Conservation (phyloP, 1,284 basidiomycete species). For the Austroboletus novae-zelandiae region DNA sequence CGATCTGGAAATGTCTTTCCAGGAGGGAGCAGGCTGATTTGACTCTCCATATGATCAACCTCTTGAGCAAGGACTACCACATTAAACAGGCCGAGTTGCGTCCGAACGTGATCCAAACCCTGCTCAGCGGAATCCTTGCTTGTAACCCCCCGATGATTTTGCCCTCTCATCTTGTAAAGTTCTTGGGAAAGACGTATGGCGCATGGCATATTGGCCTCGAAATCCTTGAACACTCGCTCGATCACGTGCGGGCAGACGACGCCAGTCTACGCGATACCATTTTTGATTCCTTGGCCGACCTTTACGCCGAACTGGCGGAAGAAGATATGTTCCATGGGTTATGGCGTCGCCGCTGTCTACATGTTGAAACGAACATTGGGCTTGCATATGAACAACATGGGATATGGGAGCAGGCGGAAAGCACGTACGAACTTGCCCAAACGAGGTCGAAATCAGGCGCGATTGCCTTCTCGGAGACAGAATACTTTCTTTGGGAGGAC, state of each 20-base stretch:
- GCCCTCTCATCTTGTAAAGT: slow-evolving; percentile 95
- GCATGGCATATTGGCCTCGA: slow-evolving; percentile 94
- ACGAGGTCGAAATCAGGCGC: slow-evolving; percentile 80
- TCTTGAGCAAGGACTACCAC: slow-evolving; percentile 94
- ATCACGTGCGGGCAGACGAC: slow-evolving; percentile 80
- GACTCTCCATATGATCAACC: slow-evolving; percentile 86
- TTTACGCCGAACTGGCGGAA: slow-evolving; percentile 94
- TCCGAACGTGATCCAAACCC: slow-evolving; percentile 94
- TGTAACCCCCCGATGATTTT: slow-evolving; percentile 87
- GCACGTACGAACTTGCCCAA: slow-evolving; percentile 90
- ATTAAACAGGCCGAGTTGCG: slow-evolving; percentile 85
- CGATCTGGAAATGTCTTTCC: slow-evolving; percentile 86
- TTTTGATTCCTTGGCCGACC: slow-evolving; percentile 89
- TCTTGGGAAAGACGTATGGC: slow-evolving; percentile 93
- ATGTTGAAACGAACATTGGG: slow-evolving; percentile 89
- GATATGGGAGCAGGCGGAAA: slow-evolving; percentile 93
- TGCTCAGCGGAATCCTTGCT: slow-evolving; percentile 81
- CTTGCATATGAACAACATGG: slow-evolving; percentile 97
- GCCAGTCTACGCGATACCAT: slow-evolving; percentile 79
- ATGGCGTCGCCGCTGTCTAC: slow-evolving; percentile 88
- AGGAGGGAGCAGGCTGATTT: slow-evolving; percentile 88
- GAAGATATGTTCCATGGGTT: slow-evolving; percentile 98
- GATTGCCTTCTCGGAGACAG: slow-evolving; percentile 91
- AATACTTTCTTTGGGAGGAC: slow-evolving; percentile 99
- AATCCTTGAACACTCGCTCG: slow-evolving; percentile 79